Base-by-base conservation (phyloP, 177 flowering plant species). In the Vitis hybrid region DNA sequence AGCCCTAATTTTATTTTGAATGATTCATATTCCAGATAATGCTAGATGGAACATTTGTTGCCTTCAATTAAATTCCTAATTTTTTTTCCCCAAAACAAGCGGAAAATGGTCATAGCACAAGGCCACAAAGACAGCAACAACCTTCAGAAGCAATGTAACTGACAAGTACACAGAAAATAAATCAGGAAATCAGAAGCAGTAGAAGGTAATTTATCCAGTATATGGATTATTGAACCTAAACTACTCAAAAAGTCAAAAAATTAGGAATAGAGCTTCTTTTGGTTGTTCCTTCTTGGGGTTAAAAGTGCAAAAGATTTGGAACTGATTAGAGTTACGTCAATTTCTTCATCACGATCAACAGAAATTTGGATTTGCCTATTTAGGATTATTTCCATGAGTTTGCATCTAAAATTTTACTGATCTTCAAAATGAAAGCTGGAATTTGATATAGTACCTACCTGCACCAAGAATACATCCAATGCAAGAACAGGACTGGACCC, bases 391-490 rank as follows among this genome's bases (percentile, higher is more conserved):
- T 14, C 15, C 58, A 14, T 54, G 58, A 54, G n/a, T 12, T 54
- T 54, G 17, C 15, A 14, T 13, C 17, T 0, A 54, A 14, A 54
- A 14, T 15, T 15, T 50, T 12, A 4, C 22, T 18, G 52, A 49
- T 55, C 3, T 38, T 49, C 1, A 24, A 14, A 69, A n/a, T 13
- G 6, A 59, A 62, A 62, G 53, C 8, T 28, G 12, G 2, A 3
- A 47, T 52, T 18, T 2, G 47, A 38, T 38, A 38, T 5, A 28
- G 33, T 51, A 69, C 71, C 11, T 81, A 90, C 95, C 99, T 96
- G 99, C 62, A 96, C 97, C 76, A 94, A 73, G 86, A 94, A 96
- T 18, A 96, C 98, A 83, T 94, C 99, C 84, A 94, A 83, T 47
- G 97, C 97, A 76, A 94, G 86, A 72, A 95, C 99, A 59, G 99